Evolutionary conservation across 805 yeast genomes (phyloP), one percentile per base, ranked within the genome.

Genomic region (Komagataella mondaviorum): DNA sequence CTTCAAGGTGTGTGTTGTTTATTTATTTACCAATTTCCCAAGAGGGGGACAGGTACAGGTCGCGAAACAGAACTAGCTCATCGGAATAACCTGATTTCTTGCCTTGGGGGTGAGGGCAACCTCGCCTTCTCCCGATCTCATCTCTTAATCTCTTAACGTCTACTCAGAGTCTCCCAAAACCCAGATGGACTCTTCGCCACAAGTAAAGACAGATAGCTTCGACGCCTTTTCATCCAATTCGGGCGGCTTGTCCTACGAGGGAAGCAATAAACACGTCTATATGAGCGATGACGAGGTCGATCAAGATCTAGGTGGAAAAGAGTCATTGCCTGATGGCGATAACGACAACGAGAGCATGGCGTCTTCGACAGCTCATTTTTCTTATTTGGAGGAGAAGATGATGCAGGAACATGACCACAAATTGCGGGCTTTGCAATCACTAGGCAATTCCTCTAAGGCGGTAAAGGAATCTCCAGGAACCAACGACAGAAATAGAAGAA

Each of bases 381-480:
- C 87, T 1, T 71, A 81, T 49, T 76, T 79, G 5, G 88, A 85
- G 57, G 90, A 84, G 56, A 73, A 72, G 58, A 69, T 72, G 58
- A 70, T 84, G 57, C 75, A 74, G 58, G 88, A 81, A 50, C 81
- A 82, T 53, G 88, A 83, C 55, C 80, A 85, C 57, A 84, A 83
- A 59, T 62, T 78, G 44, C 71, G 74, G 53, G 86, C 88, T 0
- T 69, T 80, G 54, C 77, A 76, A 53, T 71, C 76, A 43, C 63
- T 77, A 45, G 58, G 57, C 36, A 56, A 61, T n/a, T 58, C 67
- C 12, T 63, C 66, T 6, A 20, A 18, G 17, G 39, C 5, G 10
- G 39, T 10, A 30, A 30, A 30, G 39, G 39, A 30, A 10, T 4
- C n/a, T 8, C 6, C 39, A 14, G 39, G 39, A 10, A 30, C 14